phyloP scores from a whole-genome alignment of 208 protist genomes.

The Vickermania spadyakhi region DNA sequence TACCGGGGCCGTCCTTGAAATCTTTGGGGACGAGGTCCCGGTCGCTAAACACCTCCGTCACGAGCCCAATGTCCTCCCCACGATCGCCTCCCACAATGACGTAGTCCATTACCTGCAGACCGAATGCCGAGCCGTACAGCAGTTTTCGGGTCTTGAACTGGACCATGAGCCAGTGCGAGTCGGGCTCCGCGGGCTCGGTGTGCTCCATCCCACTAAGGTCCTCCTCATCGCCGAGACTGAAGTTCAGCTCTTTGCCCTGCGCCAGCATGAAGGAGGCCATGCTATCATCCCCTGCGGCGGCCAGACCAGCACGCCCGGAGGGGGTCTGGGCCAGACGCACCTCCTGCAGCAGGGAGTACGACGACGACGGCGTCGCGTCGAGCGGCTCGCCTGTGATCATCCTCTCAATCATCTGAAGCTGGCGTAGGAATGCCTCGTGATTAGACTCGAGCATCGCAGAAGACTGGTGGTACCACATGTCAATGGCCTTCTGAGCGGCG shows the following conservation, averaged over 20 bases:
- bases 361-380: conserved; percentile 10
- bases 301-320: not conserved
- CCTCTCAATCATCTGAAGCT: conserved; percentile 48
- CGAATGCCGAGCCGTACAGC: conserved; percentile 70
- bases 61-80: conserved; percentile 87
- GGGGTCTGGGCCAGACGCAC: not conserved
- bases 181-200: conserved; percentile 6
- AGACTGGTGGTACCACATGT: conserved; percentile 51
- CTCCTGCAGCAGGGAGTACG: not conserved
- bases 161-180: conserved; percentile 84
- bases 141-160: conserved; percentile 85
- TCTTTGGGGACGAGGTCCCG: conserved; percentile 13
- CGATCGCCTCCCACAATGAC: conserved; percentile 87
- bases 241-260: conserved; percentile 37
- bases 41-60: conserved; percentile 57
- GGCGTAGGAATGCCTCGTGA: conserved; percentile 23
- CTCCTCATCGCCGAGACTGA: conserved; percentile 38
- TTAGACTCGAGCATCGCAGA: conserved; percentile 23
- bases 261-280: conserved; percentile 11
- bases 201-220: conserved; percentile 14
- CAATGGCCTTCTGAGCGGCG: conserved; percentile 46
- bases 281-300: not conserved
- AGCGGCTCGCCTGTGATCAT: conserved; percentile 21
- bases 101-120: conserved; percentile 77
- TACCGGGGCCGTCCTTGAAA: conserved; percentile 56